Conservation (phyloP, 1,284 basidiomycete species). For the Malassezia dermatis region DNA sequence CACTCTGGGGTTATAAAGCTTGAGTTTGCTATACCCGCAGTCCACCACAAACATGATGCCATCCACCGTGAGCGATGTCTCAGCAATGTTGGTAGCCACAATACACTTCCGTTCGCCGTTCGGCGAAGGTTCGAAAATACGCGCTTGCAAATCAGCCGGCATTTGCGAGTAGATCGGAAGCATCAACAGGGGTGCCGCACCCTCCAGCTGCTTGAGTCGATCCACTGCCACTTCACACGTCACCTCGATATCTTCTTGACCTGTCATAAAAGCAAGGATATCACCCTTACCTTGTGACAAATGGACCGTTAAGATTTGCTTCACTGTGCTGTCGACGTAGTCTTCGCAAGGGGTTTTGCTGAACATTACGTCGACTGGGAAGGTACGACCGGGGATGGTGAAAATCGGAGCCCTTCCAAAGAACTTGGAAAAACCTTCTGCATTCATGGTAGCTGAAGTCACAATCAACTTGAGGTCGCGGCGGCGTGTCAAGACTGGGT, state of each 20-base stretch:
- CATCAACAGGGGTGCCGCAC: constrained; percentile 72
- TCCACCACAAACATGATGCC: constrained; percentile 96
- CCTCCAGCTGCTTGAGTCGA: constrained; percentile 77
- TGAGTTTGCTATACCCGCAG: constrained; percentile 89
- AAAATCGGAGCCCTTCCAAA: constrained; percentile 90
- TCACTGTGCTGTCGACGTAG: constrained; percentile 94
- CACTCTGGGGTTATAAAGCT: constrained; percentile 97
- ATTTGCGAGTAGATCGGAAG: constrained; percentile 98
- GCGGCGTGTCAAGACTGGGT: constrained; percentile 76
- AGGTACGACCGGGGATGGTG: constrained; percentile 94
- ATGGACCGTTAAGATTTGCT: constrained; percentile 93
- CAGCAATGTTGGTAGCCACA: constrained; percentile 97
- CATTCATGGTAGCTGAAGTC: constrained; percentile 97
- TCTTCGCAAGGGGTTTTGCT: constrained; percentile 95
- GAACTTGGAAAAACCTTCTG: constrained; percentile 86
- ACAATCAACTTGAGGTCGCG: constrained; percentile 91
- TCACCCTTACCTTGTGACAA: constrained; percentile 86
- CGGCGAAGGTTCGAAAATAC: constrained; percentile 88
- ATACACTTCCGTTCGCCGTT: constrained; percentile 93
- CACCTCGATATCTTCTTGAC: constrained; percentile 91
- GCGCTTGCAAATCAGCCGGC: constrained; percentile 96
- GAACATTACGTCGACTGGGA: constrained; percentile 93
- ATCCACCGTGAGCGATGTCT: constrained; percentile 87
- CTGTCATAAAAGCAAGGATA: constrained; percentile 98
- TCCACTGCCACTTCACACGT: constrained; percentile 54